Base-by-base conservation (phyloP, 2,329 filamentous ascomycete species). In the Phoma sp. region DNA sequence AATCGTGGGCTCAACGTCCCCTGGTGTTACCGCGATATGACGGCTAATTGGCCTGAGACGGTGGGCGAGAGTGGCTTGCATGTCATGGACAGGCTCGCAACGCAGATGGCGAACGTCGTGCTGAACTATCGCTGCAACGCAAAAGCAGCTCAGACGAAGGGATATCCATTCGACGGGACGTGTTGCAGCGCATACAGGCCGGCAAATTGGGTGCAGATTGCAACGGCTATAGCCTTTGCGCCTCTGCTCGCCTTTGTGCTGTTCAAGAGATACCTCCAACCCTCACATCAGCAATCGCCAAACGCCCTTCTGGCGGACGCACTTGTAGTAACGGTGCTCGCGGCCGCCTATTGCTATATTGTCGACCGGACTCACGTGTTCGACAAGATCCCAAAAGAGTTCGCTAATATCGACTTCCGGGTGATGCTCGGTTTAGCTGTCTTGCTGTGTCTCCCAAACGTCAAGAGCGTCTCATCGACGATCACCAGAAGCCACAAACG, bases 121-220 rank as follows among this genome's bases (percentile, higher is more conserved):
- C 75, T 86, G 44, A 84, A 83, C 54, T 70, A 79, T 25, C 78
- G 80, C 39, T 86, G 84, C 71, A 86, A 86, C 64, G 72, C 76
- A 7, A 74, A 77, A 52, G 65, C 75, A 14, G 71, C 71, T 3
- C 59, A 60, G 10, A 58, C 68, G 13, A 69, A 72, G n/a, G 70
- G 70, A 24, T 78, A 78, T 55, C 76, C 77, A 0, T 79, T 79
- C 60, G 73, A 79, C 52, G 75, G 77, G 27, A 83, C 82, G 2
- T 86, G 84, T 66, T 86, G 83, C 61, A 78, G 74, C 41, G 71
- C 70, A 9, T 81, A 83, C 61, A 65, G 67, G 7, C 59, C 63
- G 3, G 73, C 71, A 4, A 73, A 70, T 23, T 64, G 70, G 56
- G 59, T 78, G 9, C 77, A 81, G 50, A 60, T 66, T 46, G 18